These are phyloP conservation scores for Polygonum maritimum DNA, from an alignment of 148 eudicot species.

Conservation along the genomic window DNA sequence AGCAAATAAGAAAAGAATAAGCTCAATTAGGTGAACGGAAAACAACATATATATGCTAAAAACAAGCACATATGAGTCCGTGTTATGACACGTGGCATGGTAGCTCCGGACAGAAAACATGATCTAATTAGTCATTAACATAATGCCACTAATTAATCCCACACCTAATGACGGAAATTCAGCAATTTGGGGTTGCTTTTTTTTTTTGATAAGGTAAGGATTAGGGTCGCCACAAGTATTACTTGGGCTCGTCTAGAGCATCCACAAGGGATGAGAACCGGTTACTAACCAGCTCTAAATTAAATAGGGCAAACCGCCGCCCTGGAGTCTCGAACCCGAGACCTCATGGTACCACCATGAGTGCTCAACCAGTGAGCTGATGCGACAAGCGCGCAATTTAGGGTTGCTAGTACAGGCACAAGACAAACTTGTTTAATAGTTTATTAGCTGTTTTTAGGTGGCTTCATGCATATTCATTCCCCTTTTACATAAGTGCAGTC, in stretches of 20 bases:
- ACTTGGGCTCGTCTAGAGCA: too few species aligned
- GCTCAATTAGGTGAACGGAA: slow-evolving; percentile 7
- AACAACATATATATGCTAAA: slow-evolving; percentile 1
- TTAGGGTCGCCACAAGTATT: too few species aligned
- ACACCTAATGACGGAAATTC: neutral
- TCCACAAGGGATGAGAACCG: too few species aligned
- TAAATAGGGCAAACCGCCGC: too few species aligned
- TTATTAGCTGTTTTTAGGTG: slow-evolving; percentile 3
- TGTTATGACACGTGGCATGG: slow-evolving; percentile 5
- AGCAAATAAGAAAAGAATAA: neutral
- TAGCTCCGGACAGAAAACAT: slow-evolving; percentile 1
- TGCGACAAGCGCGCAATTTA: too few species aligned
- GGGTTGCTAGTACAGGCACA: neutral
- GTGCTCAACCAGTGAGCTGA: too few species aligned
- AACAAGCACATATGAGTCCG: slow-evolving; percentile 1
- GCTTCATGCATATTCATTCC: slow-evolving; percentile 18
- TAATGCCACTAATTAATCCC: slow-evolving; percentile 9
- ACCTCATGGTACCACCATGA: too few species aligned
- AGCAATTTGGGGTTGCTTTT: neutral
- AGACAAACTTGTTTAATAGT: slow-evolving; percentile 3
- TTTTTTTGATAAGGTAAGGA: too few species aligned
- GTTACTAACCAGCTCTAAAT: too few species aligned
- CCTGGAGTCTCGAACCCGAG: too few species aligned
- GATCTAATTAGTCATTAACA: neutral
- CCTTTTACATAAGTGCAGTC: slow-evolving; percentile 17